Conservation (phyloP, 768 basidiomycete species). For the Lactarius hatsudake region DNA sequence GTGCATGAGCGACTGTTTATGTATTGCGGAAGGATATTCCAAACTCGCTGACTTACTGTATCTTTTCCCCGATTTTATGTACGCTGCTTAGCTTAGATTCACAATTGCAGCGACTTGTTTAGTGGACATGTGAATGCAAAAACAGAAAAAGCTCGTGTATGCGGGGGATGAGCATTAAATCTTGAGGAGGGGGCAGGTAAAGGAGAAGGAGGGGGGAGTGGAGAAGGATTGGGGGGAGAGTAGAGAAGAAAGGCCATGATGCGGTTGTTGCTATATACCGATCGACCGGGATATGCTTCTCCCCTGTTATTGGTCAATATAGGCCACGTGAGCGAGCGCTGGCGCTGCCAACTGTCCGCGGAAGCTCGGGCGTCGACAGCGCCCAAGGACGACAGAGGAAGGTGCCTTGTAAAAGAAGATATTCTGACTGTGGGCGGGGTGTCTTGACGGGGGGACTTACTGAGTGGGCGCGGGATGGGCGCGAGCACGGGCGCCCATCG, state of each 20-base stretch:
- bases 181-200: neutral
- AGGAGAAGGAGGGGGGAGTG: neutral
- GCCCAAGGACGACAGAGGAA: neutral
- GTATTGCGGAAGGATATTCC: conserved; percentile 16
- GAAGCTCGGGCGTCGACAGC: neutral
- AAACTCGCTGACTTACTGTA: conserved; percentile 20
- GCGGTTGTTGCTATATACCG: conserved; percentile 28
- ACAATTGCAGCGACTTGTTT: conserved; percentile 21
- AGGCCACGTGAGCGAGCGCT: conserved; percentile 9
- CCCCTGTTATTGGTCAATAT: conserved; percentile 6
- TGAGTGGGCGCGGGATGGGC: conserved; percentile 19
- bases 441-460: neutral
- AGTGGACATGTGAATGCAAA: neutral
- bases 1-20: conserved; percentile 16
- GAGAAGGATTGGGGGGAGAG: conserved; percentile 12
- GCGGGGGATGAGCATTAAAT: neutral
- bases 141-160: neutral
- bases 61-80: conserved; percentile 18
- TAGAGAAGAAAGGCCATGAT: conserved; percentile 18
- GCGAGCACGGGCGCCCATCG: conserved; percentile 15
- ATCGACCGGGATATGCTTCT: conserved; percentile 24
- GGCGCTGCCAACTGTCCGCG: conserved; percentile 18
- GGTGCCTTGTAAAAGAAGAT: neutral
- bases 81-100: conserved; percentile 24
- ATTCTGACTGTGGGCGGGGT: neutral